A percentile compares a stretch with the other conserved stretches of the same genome.
These are phyloP conservation scores for Arachis hypogaea DNA, from an alignment of 306 rosid genomes.

Conservation along the genomic window DNA sequence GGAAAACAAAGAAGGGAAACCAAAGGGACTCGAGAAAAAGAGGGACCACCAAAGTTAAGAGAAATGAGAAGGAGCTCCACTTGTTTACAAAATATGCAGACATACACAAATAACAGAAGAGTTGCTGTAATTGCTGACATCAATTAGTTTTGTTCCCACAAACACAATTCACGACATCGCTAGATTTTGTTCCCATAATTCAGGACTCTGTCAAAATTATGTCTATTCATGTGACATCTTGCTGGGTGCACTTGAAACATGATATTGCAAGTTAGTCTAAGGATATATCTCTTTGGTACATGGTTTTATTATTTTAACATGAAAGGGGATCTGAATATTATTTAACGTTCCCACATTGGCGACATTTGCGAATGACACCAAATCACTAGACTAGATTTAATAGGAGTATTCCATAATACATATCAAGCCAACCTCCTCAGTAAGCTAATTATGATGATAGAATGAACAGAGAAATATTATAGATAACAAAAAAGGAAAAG, in stretches of 20 bases:
- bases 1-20: slow-evolving; percentile 8
- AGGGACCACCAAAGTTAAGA: slow-evolving; percentile 15
- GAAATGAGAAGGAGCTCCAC: slow-evolving; percentile 1
- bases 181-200: slow-evolving; percentile 12
- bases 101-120: slow-evolving; percentile 6
- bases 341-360: background rate
- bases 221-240: background rate
- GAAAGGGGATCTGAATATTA: slow-evolving; percentile 5
- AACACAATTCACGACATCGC: slow-evolving; percentile 18
- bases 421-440: slow-evolving; percentile 6
- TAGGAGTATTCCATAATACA: background rate
- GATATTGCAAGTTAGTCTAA: slow-evolving; percentile 20
- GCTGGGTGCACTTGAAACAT: slow-evolving; percentile 11
- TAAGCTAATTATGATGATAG: slow-evolving; percentile 13
- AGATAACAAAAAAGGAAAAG: too few relatives aligned
- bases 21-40: background rate
- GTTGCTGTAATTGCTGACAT: slow-evolving; percentile 17
- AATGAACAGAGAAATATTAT: slow-evolving; percentile 6
- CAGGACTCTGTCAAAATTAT: background rate
- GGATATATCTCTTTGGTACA: background rate
- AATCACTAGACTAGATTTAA: slow-evolving; percentile 19
- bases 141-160: slow-evolving; percentile 14
- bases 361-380: slow-evolving; percentile 1
- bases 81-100: slow-evolving; percentile 20
- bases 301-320: slow-evolving; percentile 3